phyloP scores from a whole-genome alignment of 768 basidiomycete species.

The Clitopilus passeckerianus region DNA sequence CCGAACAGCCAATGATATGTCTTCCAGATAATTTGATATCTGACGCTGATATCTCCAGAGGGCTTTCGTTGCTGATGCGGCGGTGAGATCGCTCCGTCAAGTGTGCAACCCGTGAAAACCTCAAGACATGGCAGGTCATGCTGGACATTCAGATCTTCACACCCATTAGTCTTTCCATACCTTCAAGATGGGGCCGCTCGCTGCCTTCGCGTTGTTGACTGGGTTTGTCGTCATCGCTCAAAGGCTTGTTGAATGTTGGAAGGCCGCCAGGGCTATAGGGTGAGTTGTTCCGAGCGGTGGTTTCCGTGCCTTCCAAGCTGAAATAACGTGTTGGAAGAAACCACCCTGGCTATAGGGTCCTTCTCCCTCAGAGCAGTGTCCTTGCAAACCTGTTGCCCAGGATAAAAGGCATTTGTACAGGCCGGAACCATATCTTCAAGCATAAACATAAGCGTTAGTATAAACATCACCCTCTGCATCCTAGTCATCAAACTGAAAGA shows the following conservation, averaged over 20 bases:
- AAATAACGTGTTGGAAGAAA: constrained; percentile 13
- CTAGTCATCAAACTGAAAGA: too few species aligned
- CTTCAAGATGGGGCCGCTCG: constrained; percentile 1
- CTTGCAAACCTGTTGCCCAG: constrained; percentile 21
- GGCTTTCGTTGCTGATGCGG: neutral
- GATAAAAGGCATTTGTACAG: constrained; percentile 22
- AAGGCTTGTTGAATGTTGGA: constrained; percentile 15
- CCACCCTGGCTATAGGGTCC: constrained; percentile 25
- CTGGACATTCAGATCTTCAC: neutral
- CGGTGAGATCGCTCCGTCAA: too few species aligned
- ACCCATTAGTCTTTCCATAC: neutral
- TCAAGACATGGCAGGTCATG: neutral
- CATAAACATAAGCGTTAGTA: constrained; percentile 25
- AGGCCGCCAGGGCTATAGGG: constrained; percentile 22
- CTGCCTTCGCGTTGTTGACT: constrained; percentile 11
- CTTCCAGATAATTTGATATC: neutral
- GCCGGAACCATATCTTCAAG: constrained; percentile 22
- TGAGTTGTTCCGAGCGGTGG: constrained; percentile 7
- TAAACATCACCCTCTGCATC: too few species aligned
- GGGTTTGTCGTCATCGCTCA: constrained; percentile 15
- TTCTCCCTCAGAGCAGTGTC: constrained; percentile 18
- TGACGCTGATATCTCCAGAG: neutral
- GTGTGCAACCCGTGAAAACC: neutral
- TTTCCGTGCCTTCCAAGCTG: neutral
- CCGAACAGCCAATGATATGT: neutral